Percentiles rank a stretch among this genome's conserved stretches.
Evolutionary conservation across 768 basidiomycete species (phyloP).

Genomic region (Hypholoma sublateritium): DNA sequence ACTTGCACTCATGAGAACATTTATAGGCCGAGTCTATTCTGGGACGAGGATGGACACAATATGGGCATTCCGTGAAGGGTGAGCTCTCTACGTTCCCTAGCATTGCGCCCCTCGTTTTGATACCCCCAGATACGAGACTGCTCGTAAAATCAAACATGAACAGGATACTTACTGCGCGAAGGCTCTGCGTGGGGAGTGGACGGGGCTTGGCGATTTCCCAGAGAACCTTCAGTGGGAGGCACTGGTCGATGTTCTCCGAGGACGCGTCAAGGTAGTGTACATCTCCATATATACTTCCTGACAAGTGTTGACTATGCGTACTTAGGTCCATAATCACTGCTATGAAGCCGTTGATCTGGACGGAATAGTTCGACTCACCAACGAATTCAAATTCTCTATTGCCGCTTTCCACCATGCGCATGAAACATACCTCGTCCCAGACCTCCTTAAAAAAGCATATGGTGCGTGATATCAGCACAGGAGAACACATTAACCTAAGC

Average conservation of each 20-base stretch:
- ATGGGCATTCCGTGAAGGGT: conserved; percentile 66
- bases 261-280: conserved; percentile 60
- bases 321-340: conserved; percentile 58
- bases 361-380: conserved; percentile 43
- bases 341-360: conserved; percentile 70
- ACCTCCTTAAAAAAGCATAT: conserved; percentile 69
- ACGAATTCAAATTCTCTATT: conserved; percentile 72
- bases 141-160: conserved; percentile 55
- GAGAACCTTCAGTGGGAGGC: conserved; percentile 73
- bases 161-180: conserved; percentile 66
- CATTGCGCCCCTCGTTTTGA: conserved; percentile 25
- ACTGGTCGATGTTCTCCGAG: conserved; percentile 73
- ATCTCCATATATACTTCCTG: background rate
- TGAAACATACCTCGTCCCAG: conserved; percentile 83
- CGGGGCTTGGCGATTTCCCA: conserved; percentile 54
- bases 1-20: background rate
- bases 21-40: conserved; percentile 41
- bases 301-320: background rate
- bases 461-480: conserved; percentile 32
- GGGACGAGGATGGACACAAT: conserved; percentile 63
- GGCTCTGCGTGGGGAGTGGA: conserved; percentile 48
- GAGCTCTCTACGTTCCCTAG: background rate
- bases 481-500: too few relatives aligned
- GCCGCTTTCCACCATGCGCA: conserved; percentile 80
- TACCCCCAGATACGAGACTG: conserved; percentile 51